Base-by-base conservation (phyloP, 2,329 filamentous ascomycete species). In the Gaeumannomyces sp. region DNA sequence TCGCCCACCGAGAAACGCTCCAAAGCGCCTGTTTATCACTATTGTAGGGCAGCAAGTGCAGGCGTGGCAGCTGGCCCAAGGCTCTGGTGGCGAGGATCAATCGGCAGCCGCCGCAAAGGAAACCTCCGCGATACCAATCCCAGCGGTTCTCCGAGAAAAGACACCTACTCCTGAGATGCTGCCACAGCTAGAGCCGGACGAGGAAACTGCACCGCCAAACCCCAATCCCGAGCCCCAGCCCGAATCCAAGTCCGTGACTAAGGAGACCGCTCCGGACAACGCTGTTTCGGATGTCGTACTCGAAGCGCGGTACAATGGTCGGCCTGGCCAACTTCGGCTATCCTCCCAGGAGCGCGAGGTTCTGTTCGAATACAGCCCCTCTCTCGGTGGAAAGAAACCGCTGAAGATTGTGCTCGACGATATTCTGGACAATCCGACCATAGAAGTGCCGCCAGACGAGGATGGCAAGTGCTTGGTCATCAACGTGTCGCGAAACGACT, bases 381-480 rank as follows among this genome's bases (percentile, higher is more conserved):
- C 64, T 27, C 62, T 35, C 38, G 64, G 64, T 2, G 64, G 62
- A 3, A 71, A 67, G 35, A 68, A 70, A 10, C 69, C 72, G 14
- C 38, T 74, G 10, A 35, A 63, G 6, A 70, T 74, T n/a, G 59
- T 64, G 5, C 60, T 73, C n/a, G 65, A 66, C 31, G 66, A 67
- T 29, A 60, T 71, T 14, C 64, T 67, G 11, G 63, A 65, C 22
- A 67, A 68, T 0, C 69, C 70, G 3, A 60, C 50, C 22, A 68
- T 73, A 25, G 66, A 67, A 25, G 65, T 69, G 27, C 66, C 67
- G 11, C 70, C 72, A 1, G 68, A 65, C 1, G 66, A 66, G 11
- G 67, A 69, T 16, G 69, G 69, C 53, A 70, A 69, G 25, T 70
- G 69, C 7, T 25, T 75, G 28, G 67, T 72, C 22, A 57, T 73